phyloP scores from a whole-genome alignment of 306 rosid species.

The Chamaecrista fasciculata region DNA sequence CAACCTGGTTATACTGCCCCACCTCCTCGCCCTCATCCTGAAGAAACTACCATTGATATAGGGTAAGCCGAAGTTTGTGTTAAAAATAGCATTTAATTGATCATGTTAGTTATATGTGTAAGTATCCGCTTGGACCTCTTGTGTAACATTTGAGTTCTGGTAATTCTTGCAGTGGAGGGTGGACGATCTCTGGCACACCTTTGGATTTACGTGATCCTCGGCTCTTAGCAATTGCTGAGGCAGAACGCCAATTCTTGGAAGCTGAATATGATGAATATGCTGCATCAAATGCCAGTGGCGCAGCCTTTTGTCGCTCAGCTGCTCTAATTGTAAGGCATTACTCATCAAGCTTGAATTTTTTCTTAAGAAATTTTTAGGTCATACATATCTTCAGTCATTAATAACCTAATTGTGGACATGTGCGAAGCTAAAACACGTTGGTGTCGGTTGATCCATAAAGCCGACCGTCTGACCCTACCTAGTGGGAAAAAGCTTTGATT shows the following conservation, averaged over 20 bases:
- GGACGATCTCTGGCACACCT: constrained; percentile 97
- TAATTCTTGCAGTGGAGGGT: constrained; percentile 69
- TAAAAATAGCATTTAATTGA: not conserved
- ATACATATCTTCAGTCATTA: too few species aligned
- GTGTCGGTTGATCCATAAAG: too few species aligned
- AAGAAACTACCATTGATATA: constrained; percentile 87
- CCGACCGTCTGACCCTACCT: too few species aligned
- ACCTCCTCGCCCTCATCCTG: constrained; percentile 71
- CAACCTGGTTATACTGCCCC: constrained; percentile 84
- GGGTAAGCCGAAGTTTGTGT: constrained; percentile 55
- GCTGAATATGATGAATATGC: constrained; percentile 94
- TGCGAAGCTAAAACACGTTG: too few species aligned
- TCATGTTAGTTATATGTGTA: not conserved
- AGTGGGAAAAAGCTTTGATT: too few species aligned
- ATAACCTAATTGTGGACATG: too few species aligned
- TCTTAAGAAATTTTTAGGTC: not conserved
- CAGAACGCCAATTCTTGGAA: constrained; percentile 85
- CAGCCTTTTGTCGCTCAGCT: constrained; percentile 93
- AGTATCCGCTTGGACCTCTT: constrained; percentile 16
- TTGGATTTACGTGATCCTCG: constrained; percentile 96
- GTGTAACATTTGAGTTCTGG: constrained; percentile 15
- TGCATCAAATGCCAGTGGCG: constrained; percentile 83
- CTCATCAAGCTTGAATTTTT: not conserved
- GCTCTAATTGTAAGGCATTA: constrained; percentile 80
- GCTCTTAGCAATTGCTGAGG: constrained; percentile 92